phyloP scores from a whole-genome alignment of 2,329 filamentous ascomycete species.

The Chrysoporthe austroafricana region DNA sequence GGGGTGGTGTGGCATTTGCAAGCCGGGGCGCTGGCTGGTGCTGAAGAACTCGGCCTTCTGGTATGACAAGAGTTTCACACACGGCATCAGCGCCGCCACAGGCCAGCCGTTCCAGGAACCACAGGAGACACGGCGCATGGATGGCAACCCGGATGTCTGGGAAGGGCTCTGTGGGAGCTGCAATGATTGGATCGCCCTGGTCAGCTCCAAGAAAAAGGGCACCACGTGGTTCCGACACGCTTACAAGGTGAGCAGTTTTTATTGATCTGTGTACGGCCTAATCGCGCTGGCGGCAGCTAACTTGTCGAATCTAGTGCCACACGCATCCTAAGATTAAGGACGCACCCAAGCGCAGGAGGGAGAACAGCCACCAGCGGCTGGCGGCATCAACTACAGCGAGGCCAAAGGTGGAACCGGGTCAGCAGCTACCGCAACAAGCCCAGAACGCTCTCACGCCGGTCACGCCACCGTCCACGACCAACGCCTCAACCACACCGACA shows the following conservation, averaged over 20 bases:
- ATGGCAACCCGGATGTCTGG: conserved; percentile 81
- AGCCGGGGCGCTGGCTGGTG: conserved; percentile 82
- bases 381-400: conserved; percentile 50
- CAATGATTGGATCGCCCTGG: conserved; percentile 78
- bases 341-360: conserved; percentile 68
- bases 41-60: conserved; percentile 91
- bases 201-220: conserved; percentile 89
- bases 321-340: conserved; percentile 74
- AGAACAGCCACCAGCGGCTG: conserved; percentile 58
- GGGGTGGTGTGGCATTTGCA: conserved; percentile 89
- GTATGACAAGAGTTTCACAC: conserved; percentile 91
- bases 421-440: conserved; percentile 30
- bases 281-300: conserved; percentile 20
- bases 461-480: conserved; percentile 41
- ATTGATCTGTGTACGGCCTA: not conserved
- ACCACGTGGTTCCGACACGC: conserved; percentile 90
- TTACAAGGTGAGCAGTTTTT: conserved; percentile 69
- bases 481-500: conserved; percentile 44
- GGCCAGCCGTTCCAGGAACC: conserved; percentile 79
- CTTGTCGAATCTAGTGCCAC: conserved; percentile 58
- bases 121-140: conserved; percentile 73
- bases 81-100: conserved; percentile 82
- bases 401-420: conserved; percentile 50
- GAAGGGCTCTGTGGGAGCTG: conserved; percentile 79
- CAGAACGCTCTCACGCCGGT: conserved; percentile 46